Percentiles rank a stretch among this genome's conserved stretches.
These are phyloP conservation scores for Dipsacomyces acuminosporus DNA, from an alignment of 371 early-diverging fungal genomes.

Conservation along the genomic window DNA sequence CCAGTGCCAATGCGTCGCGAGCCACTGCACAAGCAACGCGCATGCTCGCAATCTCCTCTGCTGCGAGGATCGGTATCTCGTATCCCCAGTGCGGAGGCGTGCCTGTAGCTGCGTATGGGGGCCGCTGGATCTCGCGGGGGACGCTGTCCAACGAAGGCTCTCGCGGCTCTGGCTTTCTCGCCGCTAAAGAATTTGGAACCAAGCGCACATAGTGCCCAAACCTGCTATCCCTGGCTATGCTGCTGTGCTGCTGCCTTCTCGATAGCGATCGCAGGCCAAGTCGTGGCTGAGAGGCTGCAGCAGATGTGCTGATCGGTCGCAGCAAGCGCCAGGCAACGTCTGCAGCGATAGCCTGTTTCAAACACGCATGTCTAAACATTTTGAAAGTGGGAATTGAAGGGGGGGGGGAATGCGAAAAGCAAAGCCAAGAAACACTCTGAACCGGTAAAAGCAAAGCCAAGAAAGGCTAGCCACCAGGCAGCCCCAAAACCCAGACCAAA, in stretches of 20 bases:
- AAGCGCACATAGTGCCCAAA: conserved; percentile 35
- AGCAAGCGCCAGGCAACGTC: no score
- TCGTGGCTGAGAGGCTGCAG: neutral
- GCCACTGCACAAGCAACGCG: conserved; percentile 71
- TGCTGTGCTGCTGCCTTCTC: neutral
- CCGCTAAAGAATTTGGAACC: conserved; percentile 16
- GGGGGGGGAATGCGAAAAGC: no score
- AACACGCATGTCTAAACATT: no score
- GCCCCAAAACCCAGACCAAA: no score
- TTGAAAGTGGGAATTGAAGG: no score
- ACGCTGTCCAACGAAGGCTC: conserved; percentile 29
- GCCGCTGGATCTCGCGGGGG: conserved; percentile 28
- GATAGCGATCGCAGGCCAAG: neutral
- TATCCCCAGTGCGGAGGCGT: conserved; percentile 9
- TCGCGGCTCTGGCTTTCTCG: conserved; percentile 21
- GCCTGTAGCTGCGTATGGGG: conserved; percentile 37
- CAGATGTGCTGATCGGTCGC: neutral
- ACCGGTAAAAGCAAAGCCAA: no score
- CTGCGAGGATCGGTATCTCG: conserved; percentile 38
- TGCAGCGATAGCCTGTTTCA: no score
- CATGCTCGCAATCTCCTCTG: conserved; percentile 70
- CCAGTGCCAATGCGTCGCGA: conserved; percentile 81
- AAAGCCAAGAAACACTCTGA: no score
- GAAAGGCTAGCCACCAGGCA: no score
- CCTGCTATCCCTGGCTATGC: neutral